Evolutionary conservation across 345 rosid genomes (phyloP), one percentile per base, ranked within the genome.

Genomic region (Draba incana): DNA sequence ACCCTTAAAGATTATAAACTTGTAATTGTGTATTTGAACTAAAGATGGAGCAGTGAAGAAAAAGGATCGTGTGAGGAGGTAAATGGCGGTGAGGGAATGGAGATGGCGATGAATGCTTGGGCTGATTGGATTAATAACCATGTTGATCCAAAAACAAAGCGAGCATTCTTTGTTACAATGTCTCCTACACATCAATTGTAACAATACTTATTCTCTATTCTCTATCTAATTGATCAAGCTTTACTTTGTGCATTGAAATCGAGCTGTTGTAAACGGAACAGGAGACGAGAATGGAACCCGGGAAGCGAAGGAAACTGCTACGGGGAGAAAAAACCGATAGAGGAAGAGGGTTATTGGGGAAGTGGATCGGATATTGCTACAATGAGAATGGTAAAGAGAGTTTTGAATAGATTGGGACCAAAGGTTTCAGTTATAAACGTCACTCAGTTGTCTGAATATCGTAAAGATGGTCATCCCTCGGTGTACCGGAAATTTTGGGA

Each of bases 401-500:
- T 94, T 27, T 81, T 94, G 2, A 24, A 78, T 64, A 65, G 80
- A 47, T 65, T 91, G 79, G 80, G 88, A 51, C 78, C 98, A 6
- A 91, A 82, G 78, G 96, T 91, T 30, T 65, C 82, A 2, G 88
- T 91, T 66, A 62, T 94, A 62, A 94, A 94, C 59, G 85, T 94
- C 42, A 91, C 98, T 30, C 98, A 94, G 81, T 83, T 94, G 64
- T 94, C 99, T 2, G 99, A 94, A 78, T 89, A 94, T 64, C 80
- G 97, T 39, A 91, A 91, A 83, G 99, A 94, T 13, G 96, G 92
- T 2, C 99, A 94, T 76, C 96, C 97, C 3, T 89, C 99, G 0
- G 84, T 94, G 23, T 89, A 94, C 80, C 75, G 98, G 54, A 94
- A 94, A 82, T 91, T 94, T 74, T 91, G 96, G 96, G 99, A 94